Evolutionary conservation across 257 asterid species (phyloP).

Genomic region (Osmanthus fragrans): DNA sequence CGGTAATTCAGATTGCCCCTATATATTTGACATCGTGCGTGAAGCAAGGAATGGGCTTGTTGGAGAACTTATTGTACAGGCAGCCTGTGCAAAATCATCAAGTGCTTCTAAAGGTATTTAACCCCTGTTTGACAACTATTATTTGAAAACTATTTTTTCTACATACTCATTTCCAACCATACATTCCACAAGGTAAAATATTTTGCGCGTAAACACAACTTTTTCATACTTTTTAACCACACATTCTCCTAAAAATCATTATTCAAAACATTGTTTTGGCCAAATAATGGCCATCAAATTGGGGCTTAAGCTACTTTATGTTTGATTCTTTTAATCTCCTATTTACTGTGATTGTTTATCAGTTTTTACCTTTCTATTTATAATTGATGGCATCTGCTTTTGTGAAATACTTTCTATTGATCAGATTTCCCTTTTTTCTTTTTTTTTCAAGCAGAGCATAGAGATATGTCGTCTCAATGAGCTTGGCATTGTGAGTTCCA

Average conservation of each 20-base stretch:
- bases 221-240: too few species aligned
- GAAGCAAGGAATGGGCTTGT: slow-evolving; percentile 78
- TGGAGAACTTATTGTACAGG: slow-evolving; percentile 73
- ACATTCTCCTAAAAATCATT: too few species aligned
- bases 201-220: too few species aligned
- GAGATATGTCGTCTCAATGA: slow-evolving; percentile 94
- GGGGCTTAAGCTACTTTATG: not conserved
- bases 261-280: too few species aligned
- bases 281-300: too few species aligned
- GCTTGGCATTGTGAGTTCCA: slow-evolving; percentile 57
- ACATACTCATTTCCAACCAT: too few species aligned
- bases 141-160: too few species aligned
- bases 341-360: not conserved
- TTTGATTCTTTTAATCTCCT: slow-evolving; percentile 17
- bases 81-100: slow-evolving; percentile 83
- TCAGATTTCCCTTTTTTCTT: not conserved
- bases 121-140: too few species aligned
- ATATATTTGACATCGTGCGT: slow-evolving; percentile 77
- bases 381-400: slow-evolving; percentile 16
- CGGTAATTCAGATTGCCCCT: slow-evolving; percentile 72
- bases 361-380: slow-evolving; percentile 15
- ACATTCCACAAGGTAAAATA: too few species aligned
- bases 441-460: slow-evolving; percentile 54
- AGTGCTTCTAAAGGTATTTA: slow-evolving; percentile 72
- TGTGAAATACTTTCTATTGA: slow-evolving; percentile 18